Evolutionary conservation across 2,329 filamentous ascomycete species (phyloP).

Genomic region (Aspergillus piperis): DNA sequence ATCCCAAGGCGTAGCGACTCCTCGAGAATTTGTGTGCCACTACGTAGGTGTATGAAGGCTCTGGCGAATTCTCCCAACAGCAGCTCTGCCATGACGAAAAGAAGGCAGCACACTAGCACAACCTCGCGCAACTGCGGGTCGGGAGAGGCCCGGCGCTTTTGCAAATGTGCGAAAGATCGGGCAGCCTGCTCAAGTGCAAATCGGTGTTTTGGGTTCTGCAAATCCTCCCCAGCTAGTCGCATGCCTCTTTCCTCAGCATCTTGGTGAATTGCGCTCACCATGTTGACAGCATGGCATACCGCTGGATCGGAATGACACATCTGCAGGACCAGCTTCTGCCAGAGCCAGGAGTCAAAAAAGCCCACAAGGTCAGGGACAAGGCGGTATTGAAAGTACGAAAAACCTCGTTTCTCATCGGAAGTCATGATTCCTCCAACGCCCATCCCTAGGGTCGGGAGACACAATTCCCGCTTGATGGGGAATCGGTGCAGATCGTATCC

Average conservation of each 20-base stretch:
- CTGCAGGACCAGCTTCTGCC: slow-evolving; percentile 16
- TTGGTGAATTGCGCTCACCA: slow-evolving; percentile 17
- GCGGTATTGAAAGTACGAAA: slow-evolving; percentile 1
- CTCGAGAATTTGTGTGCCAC: background rate
- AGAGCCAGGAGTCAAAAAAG: slow-evolving; percentile 9
- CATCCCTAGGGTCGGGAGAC: background rate
- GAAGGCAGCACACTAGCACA: slow-evolving; percentile 19
- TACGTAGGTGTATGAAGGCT: slow-evolving; percentile 14
- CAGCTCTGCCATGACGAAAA: slow-evolving; percentile 18
- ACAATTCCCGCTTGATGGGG: background rate
- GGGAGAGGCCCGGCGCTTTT: slow-evolving; percentile 12
- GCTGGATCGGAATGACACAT: slow-evolving; percentile 17
- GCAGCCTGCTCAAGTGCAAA: slow-evolving; percentile 1
- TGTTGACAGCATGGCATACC: slow-evolving; percentile 20
- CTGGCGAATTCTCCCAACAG: slow-evolving; percentile 14
- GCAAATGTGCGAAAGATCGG: slow-evolving; percentile 6
- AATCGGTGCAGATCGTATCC: slow-evolving; percentile 2
- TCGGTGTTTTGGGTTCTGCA: background rate
- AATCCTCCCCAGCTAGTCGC: background rate
- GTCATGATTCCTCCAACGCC: background rate
- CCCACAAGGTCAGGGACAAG: background rate
- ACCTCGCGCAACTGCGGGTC: slow-evolving; percentile 17
- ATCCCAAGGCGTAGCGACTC: background rate
- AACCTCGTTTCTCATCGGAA: slow-evolving; percentile 1
- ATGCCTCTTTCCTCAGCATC: slow-evolving; percentile 1